Percentiles rank a stretch among this genome's conserved stretches.
phyloP scores from a whole-genome alignment of 2,329 filamentous ascomycete species.

The Aspergillus nomiae region DNA sequence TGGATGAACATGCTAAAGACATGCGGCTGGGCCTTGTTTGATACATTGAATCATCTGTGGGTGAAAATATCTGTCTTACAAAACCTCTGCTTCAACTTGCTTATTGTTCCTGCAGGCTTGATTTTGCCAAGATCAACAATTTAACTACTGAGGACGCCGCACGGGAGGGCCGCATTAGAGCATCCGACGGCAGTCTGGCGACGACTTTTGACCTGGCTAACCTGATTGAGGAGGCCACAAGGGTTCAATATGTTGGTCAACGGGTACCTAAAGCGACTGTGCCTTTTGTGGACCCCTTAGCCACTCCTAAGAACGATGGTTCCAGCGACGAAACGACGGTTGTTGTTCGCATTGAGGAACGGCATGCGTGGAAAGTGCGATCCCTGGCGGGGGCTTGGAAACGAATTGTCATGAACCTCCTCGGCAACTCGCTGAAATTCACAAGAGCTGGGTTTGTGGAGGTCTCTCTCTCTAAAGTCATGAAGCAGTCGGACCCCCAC shows the following conservation, averaged over 20 bases:
- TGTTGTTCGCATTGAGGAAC: constrained; percentile 31
- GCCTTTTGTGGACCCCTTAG: constrained; percentile 2
- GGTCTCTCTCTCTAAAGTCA: constrained; percentile 26
- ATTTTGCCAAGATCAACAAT: constrained; percentile 41
- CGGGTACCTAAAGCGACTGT: constrained; percentile 9
- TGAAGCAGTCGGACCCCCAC: constrained; percentile 13
- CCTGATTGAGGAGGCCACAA: constrained; percentile 33
- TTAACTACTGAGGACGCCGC: constrained; percentile 19
- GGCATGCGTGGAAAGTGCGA: constrained; percentile 30
- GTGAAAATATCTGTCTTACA: not conserved
- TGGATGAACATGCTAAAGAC: constrained; percentile 52
- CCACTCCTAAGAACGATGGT: not conserved
- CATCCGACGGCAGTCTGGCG: constrained; percentile 23
- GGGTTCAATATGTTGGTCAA: constrained; percentile 31
- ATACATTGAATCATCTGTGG: constrained; percentile 45
- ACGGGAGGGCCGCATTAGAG: constrained; percentile 12
- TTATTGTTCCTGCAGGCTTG: constrained; percentile 21
- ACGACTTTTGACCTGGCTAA: constrained; percentile 35
- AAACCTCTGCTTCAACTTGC: not conserved
- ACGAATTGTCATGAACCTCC: constrained; percentile 40
- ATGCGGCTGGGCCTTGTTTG: constrained; percentile 53
- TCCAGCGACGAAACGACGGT: constrained; percentile 24
- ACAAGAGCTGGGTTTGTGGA: constrained; percentile 36
- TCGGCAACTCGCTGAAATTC: constrained; percentile 42
- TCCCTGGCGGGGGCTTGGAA: constrained; percentile 34